Evolutionary conservation across 2,329 filamentous ascomycete species (phyloP).

Genomic region (Curvularia hawaiiensis): DNA sequence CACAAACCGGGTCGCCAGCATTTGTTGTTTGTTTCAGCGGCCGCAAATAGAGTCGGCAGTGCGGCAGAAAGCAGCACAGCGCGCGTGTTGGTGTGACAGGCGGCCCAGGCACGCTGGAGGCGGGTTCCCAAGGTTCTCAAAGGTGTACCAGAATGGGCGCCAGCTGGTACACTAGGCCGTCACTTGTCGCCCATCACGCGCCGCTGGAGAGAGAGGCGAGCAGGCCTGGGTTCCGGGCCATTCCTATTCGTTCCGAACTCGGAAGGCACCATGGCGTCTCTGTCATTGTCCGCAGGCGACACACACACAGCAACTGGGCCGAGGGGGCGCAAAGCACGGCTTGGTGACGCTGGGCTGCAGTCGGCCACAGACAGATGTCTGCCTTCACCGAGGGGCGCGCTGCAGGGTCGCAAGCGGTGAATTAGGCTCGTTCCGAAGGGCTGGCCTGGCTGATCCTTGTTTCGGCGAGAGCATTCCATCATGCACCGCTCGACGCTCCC

Average conservation of each 20-base stretch:
- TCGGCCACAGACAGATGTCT: neutral
- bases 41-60: neutral
- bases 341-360: conserved; percentile 11
- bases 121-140: neutral
- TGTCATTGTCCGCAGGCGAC: neutral
- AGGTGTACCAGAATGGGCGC: neutral
- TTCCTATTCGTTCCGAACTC: conserved; percentile 24
- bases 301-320: conserved; percentile 9
- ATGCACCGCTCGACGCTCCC: conserved; percentile 18
- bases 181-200: conserved; percentile 13
- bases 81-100: conserved; percentile 2
- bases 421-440: conserved; percentile 23
- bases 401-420: conserved; percentile 23
- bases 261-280: conserved; percentile 16
- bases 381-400: conserved; percentile 3
- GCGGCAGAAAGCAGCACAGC: conserved; percentile 1
- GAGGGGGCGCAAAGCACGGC: neutral
- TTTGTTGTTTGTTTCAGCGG: conserved; percentile 1
- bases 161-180: neutral
- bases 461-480: conserved; percentile 30
- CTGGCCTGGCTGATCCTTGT: conserved; percentile 22
- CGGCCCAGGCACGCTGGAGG: too few relatives aligned
- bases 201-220: neutral
- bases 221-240: conserved; percentile 11
- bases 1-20: neutral